A percentile compares a stretch with the other conserved stretches of the same genome.
phyloP scores from a whole-genome alignment of 2,329 filamentous ascomycete genomes.

The Aurifilum marmelostoma region DNA sequence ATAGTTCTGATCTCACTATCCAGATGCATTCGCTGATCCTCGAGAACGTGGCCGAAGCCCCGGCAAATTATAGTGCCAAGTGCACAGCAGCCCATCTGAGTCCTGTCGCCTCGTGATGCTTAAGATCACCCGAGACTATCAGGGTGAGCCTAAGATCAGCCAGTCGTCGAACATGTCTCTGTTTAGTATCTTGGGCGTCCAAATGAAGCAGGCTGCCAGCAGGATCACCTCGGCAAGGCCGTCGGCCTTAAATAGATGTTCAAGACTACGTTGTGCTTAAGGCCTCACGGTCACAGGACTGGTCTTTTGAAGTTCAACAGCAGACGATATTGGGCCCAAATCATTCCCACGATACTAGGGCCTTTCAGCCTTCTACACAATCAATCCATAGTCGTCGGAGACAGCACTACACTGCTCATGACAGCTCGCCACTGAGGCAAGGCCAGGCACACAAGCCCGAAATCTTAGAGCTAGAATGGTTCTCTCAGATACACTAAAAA shows the following conservation, averaged over 20 bases:
- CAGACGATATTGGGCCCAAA: not conserved
- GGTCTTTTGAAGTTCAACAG: not conserved
- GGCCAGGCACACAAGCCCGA: not conserved
- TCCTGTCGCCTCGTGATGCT: not conserved
- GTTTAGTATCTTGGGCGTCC: not conserved
- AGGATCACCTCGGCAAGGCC: slow-evolving; percentile 1
- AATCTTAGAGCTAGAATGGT: not conserved
- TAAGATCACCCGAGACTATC: not conserved
- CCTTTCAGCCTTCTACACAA: not conserved
- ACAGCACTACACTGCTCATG: not conserved
- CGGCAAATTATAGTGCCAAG: not conserved
- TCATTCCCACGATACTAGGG: not conserved
- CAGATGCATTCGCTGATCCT: not conserved
- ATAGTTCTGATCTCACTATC: not conserved
- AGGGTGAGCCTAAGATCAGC: not conserved
- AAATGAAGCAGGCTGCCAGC: not conserved
- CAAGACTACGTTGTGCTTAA: not conserved
- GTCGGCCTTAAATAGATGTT: not conserved
- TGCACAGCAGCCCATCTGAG: not conserved
- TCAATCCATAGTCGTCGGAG: not conserved
- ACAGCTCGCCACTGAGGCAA: not conserved
- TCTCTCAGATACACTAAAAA: slow-evolving; percentile 2
- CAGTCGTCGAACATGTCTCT: not conserved
- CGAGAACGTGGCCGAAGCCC: accelerated
- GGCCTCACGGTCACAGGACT: not conserved